A percentile compares a stretch with the other conserved stretches of the same genome.
Evolutionary conservation across 441 rosid genomes (phyloP).

Genomic region (Corymbia calophylla): DNA sequence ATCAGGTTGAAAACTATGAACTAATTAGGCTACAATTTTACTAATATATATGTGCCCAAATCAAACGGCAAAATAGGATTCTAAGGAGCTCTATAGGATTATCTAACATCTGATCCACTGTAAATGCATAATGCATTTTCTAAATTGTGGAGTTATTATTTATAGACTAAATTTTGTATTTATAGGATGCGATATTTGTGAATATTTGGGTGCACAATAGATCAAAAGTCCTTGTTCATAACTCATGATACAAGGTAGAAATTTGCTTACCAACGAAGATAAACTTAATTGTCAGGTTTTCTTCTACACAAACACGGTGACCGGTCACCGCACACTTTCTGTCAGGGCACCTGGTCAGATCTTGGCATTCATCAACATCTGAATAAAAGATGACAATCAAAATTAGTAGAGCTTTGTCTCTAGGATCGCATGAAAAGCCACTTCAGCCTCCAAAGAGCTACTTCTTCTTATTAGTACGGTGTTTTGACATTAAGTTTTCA

Average conservation of each 20-base stretch:
- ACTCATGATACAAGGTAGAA: background rate
- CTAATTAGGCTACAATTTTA: background rate
- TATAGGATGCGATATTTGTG: accelerated
- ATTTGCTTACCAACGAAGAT: background rate
- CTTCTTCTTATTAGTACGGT: background rate
- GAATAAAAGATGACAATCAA: background rate
- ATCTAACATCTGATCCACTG: background rate
- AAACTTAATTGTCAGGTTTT: too few relatives aligned
- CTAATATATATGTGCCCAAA: background rate
- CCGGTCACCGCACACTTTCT: background rate
- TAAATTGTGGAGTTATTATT: too few relatives aligned
- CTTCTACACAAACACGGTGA: background rate
- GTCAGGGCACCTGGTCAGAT: background rate
- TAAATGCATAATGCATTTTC: background rate
- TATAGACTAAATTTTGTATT: background rate
- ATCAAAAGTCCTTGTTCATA: background rate
- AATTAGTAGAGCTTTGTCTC: background rate
- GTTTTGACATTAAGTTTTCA: background rate
- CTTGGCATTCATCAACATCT: background rate
- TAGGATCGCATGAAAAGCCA: background rate
- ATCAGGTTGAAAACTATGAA: background rate
- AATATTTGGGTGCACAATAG: background rate
- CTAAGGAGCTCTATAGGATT: background rate
- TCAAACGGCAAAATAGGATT: background rate
- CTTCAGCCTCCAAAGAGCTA: background rate